Percentiles rank a stretch among this genome's conserved stretches.
These are phyloP conservation scores for Amanita exitialis DNA, from an alignment of 768 basidiomycete species.

Conservation along the genomic window DNA sequence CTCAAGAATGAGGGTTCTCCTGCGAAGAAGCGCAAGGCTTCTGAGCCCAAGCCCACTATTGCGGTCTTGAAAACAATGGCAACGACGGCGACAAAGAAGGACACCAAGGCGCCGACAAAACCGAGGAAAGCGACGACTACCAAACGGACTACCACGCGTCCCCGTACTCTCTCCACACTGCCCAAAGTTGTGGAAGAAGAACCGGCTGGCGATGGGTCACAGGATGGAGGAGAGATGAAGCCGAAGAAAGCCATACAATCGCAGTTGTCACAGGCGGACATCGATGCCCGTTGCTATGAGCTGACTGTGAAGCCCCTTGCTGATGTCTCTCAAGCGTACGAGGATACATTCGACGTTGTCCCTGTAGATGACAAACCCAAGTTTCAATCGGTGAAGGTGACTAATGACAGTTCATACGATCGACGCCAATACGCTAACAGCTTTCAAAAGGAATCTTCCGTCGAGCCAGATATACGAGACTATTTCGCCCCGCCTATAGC, in stretches of 20 bases:
- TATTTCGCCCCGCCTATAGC: constrained; percentile 32
- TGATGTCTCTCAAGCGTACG: constrained; percentile 66
- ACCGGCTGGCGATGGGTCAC: constrained; percentile 7
- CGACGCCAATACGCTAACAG: not conserved
- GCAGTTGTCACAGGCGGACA: constrained; percentile 36
- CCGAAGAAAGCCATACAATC: not conserved
- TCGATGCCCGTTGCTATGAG: constrained; percentile 73
- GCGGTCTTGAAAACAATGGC: constrained; percentile 8
- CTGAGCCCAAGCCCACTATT: too few relatives aligned
- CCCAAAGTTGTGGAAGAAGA: constrained; percentile 36
- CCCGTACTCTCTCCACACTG: constrained; percentile 45
- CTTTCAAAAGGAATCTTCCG: constrained; percentile 36
- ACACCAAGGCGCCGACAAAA: constrained; percentile 19
- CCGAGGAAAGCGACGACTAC: constrained; percentile 26
- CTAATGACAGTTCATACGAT: constrained; percentile 11
- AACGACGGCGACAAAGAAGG: constrained; percentile 24
- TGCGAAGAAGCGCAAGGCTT: constrained; percentile 55
- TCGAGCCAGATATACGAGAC: constrained; percentile 48
- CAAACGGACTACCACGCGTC: constrained; percentile 14
- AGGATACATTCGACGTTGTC: constrained; percentile 24
- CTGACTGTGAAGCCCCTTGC: constrained; percentile 71
- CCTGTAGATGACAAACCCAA: constrained; percentile 25
- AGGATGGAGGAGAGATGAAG: not conserved
- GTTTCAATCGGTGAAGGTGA: constrained; percentile 38
- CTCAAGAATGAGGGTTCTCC: constrained; percentile 29